Percentiles rank a stretch among this genome's conserved stretches.
These are phyloP conservation scores for Penicillium ochrochloron DNA, from an alignment of 495 filamentous ascomycete genomes.

Conservation along the genomic window DNA sequence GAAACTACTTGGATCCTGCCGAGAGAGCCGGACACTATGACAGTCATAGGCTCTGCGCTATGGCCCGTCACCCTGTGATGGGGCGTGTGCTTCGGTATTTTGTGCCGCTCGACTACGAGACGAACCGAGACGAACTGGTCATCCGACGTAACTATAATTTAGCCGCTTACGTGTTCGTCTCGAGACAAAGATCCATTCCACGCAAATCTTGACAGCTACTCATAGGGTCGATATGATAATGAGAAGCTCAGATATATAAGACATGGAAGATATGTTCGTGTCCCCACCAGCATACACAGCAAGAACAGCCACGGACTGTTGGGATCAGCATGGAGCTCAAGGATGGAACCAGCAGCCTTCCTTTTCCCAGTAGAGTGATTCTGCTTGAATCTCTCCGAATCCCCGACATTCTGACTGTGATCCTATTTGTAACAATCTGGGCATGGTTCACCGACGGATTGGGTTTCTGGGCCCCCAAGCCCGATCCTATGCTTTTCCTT, in stretches of 20 bases:
- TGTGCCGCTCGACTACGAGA: not conserved
- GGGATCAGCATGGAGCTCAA: not conserved
- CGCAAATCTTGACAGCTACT: slow-evolving; percentile 1
- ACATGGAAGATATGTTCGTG: not conserved
- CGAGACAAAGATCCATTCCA: not conserved
- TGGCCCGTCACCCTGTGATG: not conserved
- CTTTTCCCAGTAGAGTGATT: slow-evolving; percentile 1
- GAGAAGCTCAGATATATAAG: slow-evolving; percentile 1
- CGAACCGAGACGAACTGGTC: slow-evolving; percentile 1
- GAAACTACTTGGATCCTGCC: slow-evolving; percentile 2
- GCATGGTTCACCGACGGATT: slow-evolving; percentile 1
- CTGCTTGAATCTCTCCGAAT: not conserved
- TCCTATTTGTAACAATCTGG: not conserved
- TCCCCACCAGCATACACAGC: not conserved
- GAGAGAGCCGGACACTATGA: not conserved
- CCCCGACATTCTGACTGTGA: not conserved
- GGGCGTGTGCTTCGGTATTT: not conserved
- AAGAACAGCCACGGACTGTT: not conserved
- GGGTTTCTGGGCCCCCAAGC: slow-evolving; percentile 1
- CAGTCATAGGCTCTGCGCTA: not conserved
- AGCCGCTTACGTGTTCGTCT: slow-evolving; percentile 2
- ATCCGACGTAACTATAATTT: not conserved
- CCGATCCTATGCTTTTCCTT: not conserved
- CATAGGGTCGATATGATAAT: not conserved
- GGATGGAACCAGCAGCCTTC: not conserved